A percentile compares a stretch with the other conserved stretches of the same genome.
These are phyloP conservation scores for Globisporangium barbulae DNA, from an alignment of 352 stramenopile species.

Conservation along the genomic window DNA sequence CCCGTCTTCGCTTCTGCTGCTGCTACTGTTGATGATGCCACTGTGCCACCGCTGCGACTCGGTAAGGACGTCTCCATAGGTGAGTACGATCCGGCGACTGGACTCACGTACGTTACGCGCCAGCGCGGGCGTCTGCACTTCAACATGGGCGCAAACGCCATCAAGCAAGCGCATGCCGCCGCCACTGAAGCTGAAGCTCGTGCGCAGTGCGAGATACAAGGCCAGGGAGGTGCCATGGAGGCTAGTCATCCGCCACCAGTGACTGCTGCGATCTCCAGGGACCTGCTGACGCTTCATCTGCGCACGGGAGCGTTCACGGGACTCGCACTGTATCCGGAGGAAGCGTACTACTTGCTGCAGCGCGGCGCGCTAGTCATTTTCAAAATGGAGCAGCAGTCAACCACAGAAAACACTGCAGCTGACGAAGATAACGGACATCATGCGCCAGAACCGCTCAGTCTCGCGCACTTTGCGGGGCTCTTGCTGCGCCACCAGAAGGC, in stretches of 20 bases:
- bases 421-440: neutral
- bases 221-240: neutral
- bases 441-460: slow-evolving; percentile 15
- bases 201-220: neutral
- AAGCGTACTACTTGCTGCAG: slow-evolving; percentile 63
- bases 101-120: slow-evolving; percentile 63
- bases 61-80: slow-evolving; percentile 56
- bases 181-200: neutral
- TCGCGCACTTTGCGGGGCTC: slow-evolving; percentile 26
- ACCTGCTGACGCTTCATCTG: slow-evolving; percentile 9
- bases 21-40: neutral
- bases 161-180: slow-evolving; percentile 31
- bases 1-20: neutral
- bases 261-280: neutral
- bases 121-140: slow-evolving; percentile 74
- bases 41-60: neutral
- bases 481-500: slow-evolving; percentile 25
- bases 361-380: slow-evolving; percentile 46
- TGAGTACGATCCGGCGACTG: slow-evolving; percentile 48
- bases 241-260: neutral
- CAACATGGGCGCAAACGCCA: slow-evolving; percentile 57
- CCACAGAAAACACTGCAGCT: neutral
- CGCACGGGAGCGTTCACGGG: slow-evolving; percentile 48
- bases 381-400: slow-evolving; percentile 18
- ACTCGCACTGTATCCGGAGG: slow-evolving; percentile 64